These are phyloP conservation scores for Neophaeococcomyces mojaviensis DNA, from an alignment of 2,329 filamentous ascomycete genomes.

Conservation along the genomic window DNA sequence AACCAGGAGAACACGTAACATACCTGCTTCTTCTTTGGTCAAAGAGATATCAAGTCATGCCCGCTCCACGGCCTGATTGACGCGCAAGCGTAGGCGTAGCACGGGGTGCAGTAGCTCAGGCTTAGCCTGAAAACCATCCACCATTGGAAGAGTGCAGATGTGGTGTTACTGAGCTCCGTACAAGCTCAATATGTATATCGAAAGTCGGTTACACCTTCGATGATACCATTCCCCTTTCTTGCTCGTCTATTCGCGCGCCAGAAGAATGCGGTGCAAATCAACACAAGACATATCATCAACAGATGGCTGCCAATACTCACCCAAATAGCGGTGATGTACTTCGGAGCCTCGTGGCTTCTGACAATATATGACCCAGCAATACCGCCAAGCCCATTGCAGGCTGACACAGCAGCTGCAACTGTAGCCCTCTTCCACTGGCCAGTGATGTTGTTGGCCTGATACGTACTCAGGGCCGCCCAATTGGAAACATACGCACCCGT, in stretches of 20 bases:
- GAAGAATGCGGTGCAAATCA: conserved; percentile 18
- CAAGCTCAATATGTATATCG: conserved; percentile 21
- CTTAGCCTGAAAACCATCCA: too few relatives aligned
- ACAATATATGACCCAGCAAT: conserved; percentile 63
- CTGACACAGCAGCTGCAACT: conserved; percentile 53
- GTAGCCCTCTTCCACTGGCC: conserved; percentile 60
- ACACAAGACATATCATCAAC: conserved; percentile 21
- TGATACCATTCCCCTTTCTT: conserved; percentile 10
- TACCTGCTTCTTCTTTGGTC: too few relatives aligned
- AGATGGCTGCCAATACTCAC: conserved; percentile 49
- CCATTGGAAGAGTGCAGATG: too few relatives aligned
- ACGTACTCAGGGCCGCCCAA: conserved; percentile 59
- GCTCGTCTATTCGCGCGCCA: conserved; percentile 19
- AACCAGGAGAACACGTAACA: too few relatives aligned
- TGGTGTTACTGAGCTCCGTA: too few relatives aligned
- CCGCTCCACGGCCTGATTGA: too few relatives aligned
- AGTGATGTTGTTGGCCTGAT: conserved; percentile 55
- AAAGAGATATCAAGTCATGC: too few relatives aligned
- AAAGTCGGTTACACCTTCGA: conserved; percentile 20
- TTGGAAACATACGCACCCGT: conserved; percentile 63
- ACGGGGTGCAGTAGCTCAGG: too few relatives aligned
- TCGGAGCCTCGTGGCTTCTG: conserved; percentile 51
- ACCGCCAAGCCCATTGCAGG: conserved; percentile 56
- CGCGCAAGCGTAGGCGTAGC: too few relatives aligned
- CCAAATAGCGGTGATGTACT: conserved; percentile 60